Percentiles rank a stretch among this genome's conserved stretches.
Evolutionary conservation across 495 filamentous ascomycete species (phyloP).

Genomic region (Glarea lozoyensis): DNA sequence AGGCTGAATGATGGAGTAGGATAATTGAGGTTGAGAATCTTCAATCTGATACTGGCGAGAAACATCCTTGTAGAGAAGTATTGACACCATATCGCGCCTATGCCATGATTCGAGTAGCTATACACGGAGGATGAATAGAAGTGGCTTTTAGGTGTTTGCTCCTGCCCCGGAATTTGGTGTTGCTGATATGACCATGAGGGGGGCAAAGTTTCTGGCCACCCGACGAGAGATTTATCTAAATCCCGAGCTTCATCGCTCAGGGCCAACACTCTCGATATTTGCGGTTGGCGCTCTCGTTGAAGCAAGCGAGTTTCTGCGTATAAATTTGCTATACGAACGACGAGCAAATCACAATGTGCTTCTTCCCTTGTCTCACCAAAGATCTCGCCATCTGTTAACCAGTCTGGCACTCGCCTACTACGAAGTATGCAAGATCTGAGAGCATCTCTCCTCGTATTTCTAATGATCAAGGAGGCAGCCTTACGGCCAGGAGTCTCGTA

Average conservation of each 20-base stretch:
- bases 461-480: conserved; percentile 13
- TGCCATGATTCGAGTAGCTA: conserved; percentile 11
- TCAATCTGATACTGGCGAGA: conserved; percentile 17
- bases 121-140: conserved; percentile 12
- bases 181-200: conserved; percentile 5
- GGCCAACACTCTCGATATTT: conserved; percentile 3
- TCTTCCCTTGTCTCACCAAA: conserved; percentile 20
- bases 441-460: conserved; percentile 19
- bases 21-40: conserved; percentile 13
- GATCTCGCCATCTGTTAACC: conserved; percentile 18
- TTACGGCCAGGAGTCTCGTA: conserved; percentile 6
- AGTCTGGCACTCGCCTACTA: conserved; percentile 14
- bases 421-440: conserved; percentile 18
- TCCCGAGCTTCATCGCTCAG: conserved; percentile 12
- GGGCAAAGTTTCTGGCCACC: conserved; percentile 12
- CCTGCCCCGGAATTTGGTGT: conserved; percentile 5
- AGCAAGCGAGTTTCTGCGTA: background rate
- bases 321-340: conserved; percentile 9
- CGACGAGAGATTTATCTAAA: conserved; percentile 14
- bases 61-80: conserved; percentile 19
- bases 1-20: no score
- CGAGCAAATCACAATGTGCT: conserved; percentile 17
- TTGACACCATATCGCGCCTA: conserved; percentile 16
- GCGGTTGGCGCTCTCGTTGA: background rate
- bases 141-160: background rate